phyloP scores from a whole-genome alignment of 1,139 yeast genomes.

The Wickerhamomyces sp. region DNA sequence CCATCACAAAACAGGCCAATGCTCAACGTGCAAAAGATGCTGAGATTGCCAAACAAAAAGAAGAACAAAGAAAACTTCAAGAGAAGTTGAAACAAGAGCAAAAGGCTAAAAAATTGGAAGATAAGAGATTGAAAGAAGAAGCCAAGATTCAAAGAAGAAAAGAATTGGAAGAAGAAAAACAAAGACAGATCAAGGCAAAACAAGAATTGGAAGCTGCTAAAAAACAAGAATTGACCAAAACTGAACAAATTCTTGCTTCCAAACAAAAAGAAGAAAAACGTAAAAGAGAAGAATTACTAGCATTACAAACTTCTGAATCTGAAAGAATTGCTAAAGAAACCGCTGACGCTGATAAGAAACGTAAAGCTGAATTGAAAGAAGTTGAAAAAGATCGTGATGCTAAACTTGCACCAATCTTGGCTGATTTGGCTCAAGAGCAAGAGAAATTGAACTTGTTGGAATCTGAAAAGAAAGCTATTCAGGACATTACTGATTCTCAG shows the following conservation, averaged over 20 bases:
- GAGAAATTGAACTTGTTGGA: slow-evolving; percentile 20
- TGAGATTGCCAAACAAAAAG: slow-evolving; percentile 31
- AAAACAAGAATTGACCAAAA: slow-evolving; percentile 22
- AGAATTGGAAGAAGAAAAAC: slow-evolving; percentile 22
- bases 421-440: slow-evolving; percentile 16
- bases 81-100: slow-evolving; percentile 22
- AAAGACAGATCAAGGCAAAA: slow-evolving; percentile 17
- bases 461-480: slow-evolving; percentile 22
- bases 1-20: slow-evolving; percentile 65
- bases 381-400: slow-evolving; percentile 20
- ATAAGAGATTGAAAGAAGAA: slow-evolving; percentile 29
- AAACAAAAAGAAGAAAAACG: slow-evolving; percentile 23
- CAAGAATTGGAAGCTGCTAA: slow-evolving; percentile 20
- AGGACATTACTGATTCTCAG: slow-evolving; percentile 21
- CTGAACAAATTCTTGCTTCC: slow-evolving; percentile 16
- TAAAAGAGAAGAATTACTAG: slow-evolving; percentile 19
- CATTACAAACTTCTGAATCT: slow-evolving; percentile 17
- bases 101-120: slow-evolving; percentile 22
- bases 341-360: slow-evolving; percentile 20
- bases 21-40: slow-evolving; percentile 69
- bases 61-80: slow-evolving; percentile 16
- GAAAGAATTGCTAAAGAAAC: slow-evolving; percentile 24
- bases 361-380: slow-evolving; percentile 22
- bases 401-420: slow-evolving; percentile 22
- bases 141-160: slow-evolving; percentile 29